These are phyloP conservation scores for Sclerotinia nivalis DNA, from an alignment of 2,329 filamentous ascomycete genomes.

Conservation along the genomic window DNA sequence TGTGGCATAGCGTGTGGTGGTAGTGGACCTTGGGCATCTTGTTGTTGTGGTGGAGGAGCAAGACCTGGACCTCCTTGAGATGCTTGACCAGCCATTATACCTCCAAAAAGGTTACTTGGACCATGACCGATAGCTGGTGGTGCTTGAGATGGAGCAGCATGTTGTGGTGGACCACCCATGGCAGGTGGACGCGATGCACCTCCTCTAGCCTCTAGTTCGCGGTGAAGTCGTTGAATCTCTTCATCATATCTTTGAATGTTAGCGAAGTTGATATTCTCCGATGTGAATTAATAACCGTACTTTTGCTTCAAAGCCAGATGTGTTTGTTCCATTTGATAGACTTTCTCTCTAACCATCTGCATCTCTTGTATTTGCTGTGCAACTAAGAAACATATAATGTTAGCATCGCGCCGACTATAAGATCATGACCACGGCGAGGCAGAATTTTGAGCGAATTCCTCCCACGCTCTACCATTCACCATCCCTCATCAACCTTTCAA, in stretches of 20 bases:
- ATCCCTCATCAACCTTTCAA: neutral
- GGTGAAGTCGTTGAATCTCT: slow-evolving; percentile 79
- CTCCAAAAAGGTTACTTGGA: slow-evolving; percentile 86
- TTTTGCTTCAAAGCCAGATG: slow-evolving; percentile 89
- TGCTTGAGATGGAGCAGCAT: slow-evolving; percentile 77
- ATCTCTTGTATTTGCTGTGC: slow-evolving; percentile 91
- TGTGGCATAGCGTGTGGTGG: slow-evolving; percentile 58
- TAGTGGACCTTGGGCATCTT: slow-evolving; percentile 43
- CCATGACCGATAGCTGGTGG: slow-evolving; percentile 86
- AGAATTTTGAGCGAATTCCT: neutral
- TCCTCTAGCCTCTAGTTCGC: slow-evolving; percentile 77
- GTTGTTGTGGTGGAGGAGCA: slow-evolving; percentile 62
- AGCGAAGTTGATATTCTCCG: slow-evolving; percentile 18
- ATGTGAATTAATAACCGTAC: slow-evolving; percentile 53
- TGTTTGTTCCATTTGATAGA: slow-evolving; percentile 87
- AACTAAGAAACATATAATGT: slow-evolving; percentile 54
- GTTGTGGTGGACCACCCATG: slow-evolving; percentile 70
- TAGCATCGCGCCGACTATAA: slow-evolving; percentile 16
- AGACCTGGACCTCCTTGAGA: slow-evolving; percentile 83
- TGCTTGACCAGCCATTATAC: slow-evolving; percentile 87
- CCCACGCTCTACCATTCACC: neutral
- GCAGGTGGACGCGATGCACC: slow-evolving; percentile 66
- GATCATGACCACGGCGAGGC: neutral
- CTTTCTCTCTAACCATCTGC: slow-evolving; percentile 89
- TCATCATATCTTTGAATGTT: slow-evolving; percentile 76